Evolutionary conservation across 83 land plant species (phyloP).

Genomic region (Larix sibirica): DNA sequence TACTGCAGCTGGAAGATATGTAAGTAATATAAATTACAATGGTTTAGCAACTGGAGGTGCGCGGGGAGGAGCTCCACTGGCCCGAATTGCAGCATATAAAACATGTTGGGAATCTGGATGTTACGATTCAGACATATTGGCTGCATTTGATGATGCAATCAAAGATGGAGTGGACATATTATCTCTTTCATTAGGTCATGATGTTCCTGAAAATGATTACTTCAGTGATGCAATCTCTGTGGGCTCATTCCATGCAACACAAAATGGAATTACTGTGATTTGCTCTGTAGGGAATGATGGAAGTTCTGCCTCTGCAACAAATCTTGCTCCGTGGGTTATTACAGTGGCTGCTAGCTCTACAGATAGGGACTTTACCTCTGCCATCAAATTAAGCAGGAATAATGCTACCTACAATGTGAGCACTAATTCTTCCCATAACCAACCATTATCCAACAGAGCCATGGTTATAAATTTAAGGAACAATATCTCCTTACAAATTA

Average conservation of each 20-base stretch:
- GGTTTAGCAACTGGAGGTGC: constrained; percentile 78
- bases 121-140: constrained; percentile 75
- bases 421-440: neutral
- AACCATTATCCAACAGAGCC: neutral
- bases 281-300: constrained; percentile 81
- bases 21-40: constrained; percentile 40
- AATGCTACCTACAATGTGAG: neutral
- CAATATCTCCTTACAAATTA: neutral
- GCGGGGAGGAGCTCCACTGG: constrained; percentile 71
- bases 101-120: constrained; percentile 88
- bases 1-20: constrained; percentile 63
- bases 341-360: constrained; percentile 77
- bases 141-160: constrained; percentile 80
- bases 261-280: constrained; percentile 59
- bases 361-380: constrained; percentile 72
- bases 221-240: constrained; percentile 64
- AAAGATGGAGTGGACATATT: constrained; percentile 80
- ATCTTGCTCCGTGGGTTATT: constrained; percentile 73
- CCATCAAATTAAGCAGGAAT: constrained; percentile 39
- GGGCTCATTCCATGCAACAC: constrained; percentile 62
- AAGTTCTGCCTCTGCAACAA: constrained; percentile 58
- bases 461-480: too few species aligned
- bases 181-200: constrained; percentile 78
- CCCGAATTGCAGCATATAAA: constrained; percentile 72
- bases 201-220: constrained; percentile 42